Evolutionary conservation across 1,284 basidiomycete species (phyloP).

Genomic region (Leccinum cinnamomeum): DNA sequence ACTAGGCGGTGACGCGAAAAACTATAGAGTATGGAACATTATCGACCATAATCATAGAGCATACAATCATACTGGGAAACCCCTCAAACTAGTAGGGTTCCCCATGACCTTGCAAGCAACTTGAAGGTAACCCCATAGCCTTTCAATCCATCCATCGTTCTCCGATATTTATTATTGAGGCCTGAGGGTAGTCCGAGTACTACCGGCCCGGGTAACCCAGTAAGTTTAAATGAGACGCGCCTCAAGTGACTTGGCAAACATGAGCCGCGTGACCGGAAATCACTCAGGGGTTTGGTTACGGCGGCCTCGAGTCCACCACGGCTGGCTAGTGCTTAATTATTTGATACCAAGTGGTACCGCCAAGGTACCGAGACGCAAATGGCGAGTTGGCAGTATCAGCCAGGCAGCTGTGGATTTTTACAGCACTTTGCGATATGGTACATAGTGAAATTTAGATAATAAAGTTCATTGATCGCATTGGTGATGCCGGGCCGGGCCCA

Average conservation of each 20-base stretch:
- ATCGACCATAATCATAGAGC: constrained; percentile 1
- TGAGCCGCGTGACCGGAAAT: not conserved
- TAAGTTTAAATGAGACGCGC: not conserved
- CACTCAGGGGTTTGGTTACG: constrained; percentile 10
- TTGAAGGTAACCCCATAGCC: too few species aligned
- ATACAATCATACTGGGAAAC: constrained; percentile 8
- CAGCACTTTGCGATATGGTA: too few species aligned
- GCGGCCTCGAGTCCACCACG: not conserved
- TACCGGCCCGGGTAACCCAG: not conserved
- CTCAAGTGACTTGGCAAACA: not conserved
- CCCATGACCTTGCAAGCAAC: too few species aligned
- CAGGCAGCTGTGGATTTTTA: not conserved
- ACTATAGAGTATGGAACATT: not conserved
- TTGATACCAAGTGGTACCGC: not conserved
- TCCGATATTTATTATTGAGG: too few species aligned
- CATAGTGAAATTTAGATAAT: too few species aligned
- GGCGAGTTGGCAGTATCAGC: not conserved
- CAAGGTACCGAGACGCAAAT: not conserved
- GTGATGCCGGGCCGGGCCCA: not conserved
- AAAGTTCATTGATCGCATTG: not conserved
- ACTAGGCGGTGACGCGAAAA: not conserved
- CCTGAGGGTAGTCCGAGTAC: too few species aligned
- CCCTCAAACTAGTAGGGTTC: too few species aligned
- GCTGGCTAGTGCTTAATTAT: not conserved
- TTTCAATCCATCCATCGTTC: too few species aligned